Base-by-base conservation (phyloP, 352 stramenopile genomes). In the Pythium chondricola region DNA sequence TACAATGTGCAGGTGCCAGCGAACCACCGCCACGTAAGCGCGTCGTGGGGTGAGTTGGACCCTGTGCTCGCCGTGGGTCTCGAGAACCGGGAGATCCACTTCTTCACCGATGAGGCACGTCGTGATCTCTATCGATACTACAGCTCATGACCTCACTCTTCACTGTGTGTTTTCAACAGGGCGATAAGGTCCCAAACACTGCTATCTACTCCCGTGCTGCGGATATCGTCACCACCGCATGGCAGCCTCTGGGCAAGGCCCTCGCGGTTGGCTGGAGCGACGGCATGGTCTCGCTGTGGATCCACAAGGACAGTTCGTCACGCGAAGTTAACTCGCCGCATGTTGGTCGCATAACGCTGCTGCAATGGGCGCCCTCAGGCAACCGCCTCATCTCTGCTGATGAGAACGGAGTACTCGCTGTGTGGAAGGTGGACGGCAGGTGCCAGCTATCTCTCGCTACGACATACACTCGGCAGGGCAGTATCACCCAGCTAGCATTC, bases 381-480 rank as follows among this genome's bases (percentile, higher is more conserved):
- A 95, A 90, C 26, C 69, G 91, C 0, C 72, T 97, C 16, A 72
- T 97, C 16, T 95, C 88, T 0, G 89, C 85, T 5, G 91, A 97
- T 52, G 75, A 92, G 37, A 92, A 82, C 25, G 85, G 83, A 17
- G 46, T 90, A 17, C 75, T 90, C 29, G 77, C 60, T 0, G 85
- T 96, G 11, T 96, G 86, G 86, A 94, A 93, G 47, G 71, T 88
- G 9, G 87, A 96, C 48, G 64, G 58, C 16, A 78, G 87, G 18
- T 83, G 65, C 2, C 83, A 94, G 37, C 63, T 97, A 14, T 65
- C 63, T 0, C 67, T 93, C 8, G 82, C 72, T 22, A 82, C 88
- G 27, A 74, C 95, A 29, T 97, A 97, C 55, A 69, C 70, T 0
- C 81, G 85, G 5, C 81, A 90, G n/a, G 81, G 83, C 6, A 84